Evolutionary conservation across 164 flowering plant species (phyloP).

Genomic region (Sextonia rubra): DNA sequence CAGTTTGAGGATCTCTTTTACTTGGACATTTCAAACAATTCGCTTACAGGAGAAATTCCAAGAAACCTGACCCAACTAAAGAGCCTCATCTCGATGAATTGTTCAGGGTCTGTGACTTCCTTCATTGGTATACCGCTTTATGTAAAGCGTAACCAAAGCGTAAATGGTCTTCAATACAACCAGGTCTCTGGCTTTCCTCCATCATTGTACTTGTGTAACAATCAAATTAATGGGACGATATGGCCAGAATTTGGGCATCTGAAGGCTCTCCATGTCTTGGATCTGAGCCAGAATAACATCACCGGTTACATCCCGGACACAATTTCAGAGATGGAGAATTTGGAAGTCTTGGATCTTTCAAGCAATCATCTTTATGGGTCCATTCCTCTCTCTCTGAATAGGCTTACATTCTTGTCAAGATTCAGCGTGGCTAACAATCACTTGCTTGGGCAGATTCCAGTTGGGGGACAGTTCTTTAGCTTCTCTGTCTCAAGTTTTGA

Average conservation of each 20-base stretch:
- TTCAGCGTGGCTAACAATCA: constrained; percentile 79
- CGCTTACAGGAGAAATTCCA: constrained; percentile 71
- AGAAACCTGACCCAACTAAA: constrained; percentile 43
- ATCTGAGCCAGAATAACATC: constrained; percentile 69
- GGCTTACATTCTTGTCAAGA: constrained; percentile 68
- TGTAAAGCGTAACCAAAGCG: constrained; percentile 68
- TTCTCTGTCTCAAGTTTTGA: constrained; percentile 78
- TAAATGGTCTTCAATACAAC: constrained; percentile 66
- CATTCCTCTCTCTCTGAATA: constrained; percentile 54
- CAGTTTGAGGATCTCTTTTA: constrained; percentile 65
- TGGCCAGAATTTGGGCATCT: constrained; percentile 64
- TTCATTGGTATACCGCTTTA: constrained; percentile 55
- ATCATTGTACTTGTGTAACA: constrained; percentile 55
- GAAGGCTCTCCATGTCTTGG: constrained; percentile 65
- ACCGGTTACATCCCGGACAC: constrained; percentile 59
- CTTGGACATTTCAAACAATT: constrained; percentile 79
- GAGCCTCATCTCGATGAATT: constrained; percentile 38
- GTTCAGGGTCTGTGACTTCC: constrained; percentile 15
- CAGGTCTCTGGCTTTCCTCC: constrained; percentile 79
- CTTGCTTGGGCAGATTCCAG: constrained; percentile 61
- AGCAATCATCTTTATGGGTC: constrained; percentile 52
- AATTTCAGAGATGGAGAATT: constrained; percentile 57
- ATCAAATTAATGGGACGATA: constrained; percentile 53
- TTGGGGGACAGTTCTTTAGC: constrained; percentile 63
- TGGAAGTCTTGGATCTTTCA: constrained; percentile 72